phyloP scores from a whole-genome alignment of 768 basidiomycete genomes.

The Pisolithus marmoratus region DNA sequence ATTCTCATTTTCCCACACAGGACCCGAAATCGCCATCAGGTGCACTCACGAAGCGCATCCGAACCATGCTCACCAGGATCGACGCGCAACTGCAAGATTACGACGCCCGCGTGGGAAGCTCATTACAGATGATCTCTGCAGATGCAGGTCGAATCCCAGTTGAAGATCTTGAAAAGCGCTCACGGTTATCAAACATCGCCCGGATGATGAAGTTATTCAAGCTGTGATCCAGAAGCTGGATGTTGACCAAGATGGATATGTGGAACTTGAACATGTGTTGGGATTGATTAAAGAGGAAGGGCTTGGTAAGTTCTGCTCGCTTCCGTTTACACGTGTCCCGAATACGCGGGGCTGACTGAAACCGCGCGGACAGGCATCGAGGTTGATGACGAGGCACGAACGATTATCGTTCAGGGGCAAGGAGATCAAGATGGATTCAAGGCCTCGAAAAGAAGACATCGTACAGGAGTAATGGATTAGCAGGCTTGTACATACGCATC shows the following conservation, averaged over 20 bases:
- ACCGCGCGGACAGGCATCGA: constrained; percentile 53
- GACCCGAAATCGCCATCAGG: constrained; percentile 77
- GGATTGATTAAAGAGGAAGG: constrained; percentile 86
- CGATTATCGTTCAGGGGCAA: constrained; percentile 77
- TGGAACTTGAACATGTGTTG: constrained; percentile 91
- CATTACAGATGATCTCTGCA: constrained; percentile 80
- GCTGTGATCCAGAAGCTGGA: constrained; percentile 91
- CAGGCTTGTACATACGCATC: not conserved
- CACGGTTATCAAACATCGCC: constrained; percentile 88
- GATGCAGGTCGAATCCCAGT: constrained; percentile 88
- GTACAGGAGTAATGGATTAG: constrained; percentile 54
- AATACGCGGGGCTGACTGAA: not conserved
- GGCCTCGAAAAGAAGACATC: constrained; percentile 94
- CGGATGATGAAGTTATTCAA: constrained; percentile 83
- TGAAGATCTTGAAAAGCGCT: constrained; percentile 83
- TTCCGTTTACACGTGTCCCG: not conserved
- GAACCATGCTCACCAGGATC: constrained; percentile 92
- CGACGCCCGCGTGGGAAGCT: constrained; percentile 79
- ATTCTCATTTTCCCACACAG: constrained; percentile 25
- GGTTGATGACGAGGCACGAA: constrained; percentile 79
- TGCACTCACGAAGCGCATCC: constrained; percentile 93
- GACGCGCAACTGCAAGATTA: constrained; percentile 90
- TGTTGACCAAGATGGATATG: constrained; percentile 92
- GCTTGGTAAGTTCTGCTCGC: constrained; percentile 44
- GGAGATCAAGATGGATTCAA: constrained; percentile 68